These are phyloP conservation scores for Rhododendron vialii DNA, from an alignment of 148 eudicot genomes.

Conservation along the genomic window DNA sequence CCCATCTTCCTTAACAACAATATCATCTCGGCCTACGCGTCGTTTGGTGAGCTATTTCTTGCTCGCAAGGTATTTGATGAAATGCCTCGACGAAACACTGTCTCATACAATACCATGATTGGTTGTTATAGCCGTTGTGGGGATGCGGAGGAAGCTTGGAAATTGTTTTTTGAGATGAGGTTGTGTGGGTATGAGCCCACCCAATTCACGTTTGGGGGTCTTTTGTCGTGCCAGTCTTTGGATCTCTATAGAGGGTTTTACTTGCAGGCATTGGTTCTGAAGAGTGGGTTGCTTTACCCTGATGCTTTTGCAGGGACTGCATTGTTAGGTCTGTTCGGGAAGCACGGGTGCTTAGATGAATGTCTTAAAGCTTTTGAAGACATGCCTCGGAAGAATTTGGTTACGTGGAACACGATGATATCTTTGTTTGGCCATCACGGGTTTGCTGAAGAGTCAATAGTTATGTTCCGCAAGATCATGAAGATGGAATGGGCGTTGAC, in stretches of 20 bases:
- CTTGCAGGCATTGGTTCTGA: conserved; percentile 51
- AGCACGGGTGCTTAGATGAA: conserved; percentile 49
- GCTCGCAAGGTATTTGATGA: conserved; percentile 65
- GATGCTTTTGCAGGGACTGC: conserved; percentile 71
- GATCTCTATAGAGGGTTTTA: conserved; percentile 37
- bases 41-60: conserved; percentile 15
- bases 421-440: conserved; percentile 59
- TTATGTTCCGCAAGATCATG: conserved; percentile 46
- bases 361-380: conserved; percentile 45
- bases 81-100: conserved; percentile 54
- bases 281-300: conserved; percentile 46
- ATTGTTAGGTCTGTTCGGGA: conserved; percentile 57
- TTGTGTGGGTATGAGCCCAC: conserved; percentile 46
- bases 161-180: conserved; percentile 50
- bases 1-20: conserved; percentile 51
- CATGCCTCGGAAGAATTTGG: conserved; percentile 54
- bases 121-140: conserved; percentile 38
- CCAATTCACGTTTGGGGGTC: conserved; percentile 46
- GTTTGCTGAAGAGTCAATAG: conserved; percentile 33
- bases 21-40: conserved; percentile 31
- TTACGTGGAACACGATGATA: conserved; percentile 66
- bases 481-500: conserved; percentile 29
- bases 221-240: conserved; percentile 49
- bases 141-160: conserved; percentile 40
- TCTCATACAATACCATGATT: conserved; percentile 61